Base-by-base conservation (phyloP, 225 moss, liverwort and hornwort genomes). In the Marchantia polymorpha region DNA sequence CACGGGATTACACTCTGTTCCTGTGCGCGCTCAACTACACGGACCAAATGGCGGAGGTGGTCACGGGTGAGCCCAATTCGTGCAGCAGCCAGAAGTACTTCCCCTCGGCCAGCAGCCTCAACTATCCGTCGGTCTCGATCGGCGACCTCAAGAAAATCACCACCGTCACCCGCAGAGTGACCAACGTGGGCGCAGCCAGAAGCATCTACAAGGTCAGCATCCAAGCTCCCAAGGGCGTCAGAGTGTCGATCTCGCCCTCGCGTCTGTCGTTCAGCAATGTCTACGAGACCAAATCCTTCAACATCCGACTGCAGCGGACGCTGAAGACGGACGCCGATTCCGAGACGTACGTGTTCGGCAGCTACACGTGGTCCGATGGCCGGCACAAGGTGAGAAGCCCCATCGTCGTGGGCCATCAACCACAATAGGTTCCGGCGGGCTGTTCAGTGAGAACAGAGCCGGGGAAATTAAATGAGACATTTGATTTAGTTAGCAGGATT, bases 321-420 rank as follows among this genome's bases (percentile, higher is more conserved):
- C 19, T 26, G 3, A 26, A 25, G 4, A 27, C 22, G 2, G 52
- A 27, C 19, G 26, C 53, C 10, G 17, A 69, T 23, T 9, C 10
- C 20, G 77, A 77, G 61, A n/a, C 63, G 15, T 79, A 69, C 50
- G 79, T 79, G 22, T 79, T 79, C 39, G 79, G 79, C 54, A 69
- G 79, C 15, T 69, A 27, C 53, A 79, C 79, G 19, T 79, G 79
- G 79, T 69, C 79, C 8, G 79, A 79, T 55, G 79, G 79, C 7
- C 12, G 15, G 29, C 79, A 79, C 69, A 79, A 70, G 27, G 79
- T 79, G 5, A 69, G 69, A 53, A 79, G 79, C 47, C 79, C 79
- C 3, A 58, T 79, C 23, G 79, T 69, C 7, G 56, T 79, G 3
- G 79, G 79, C 23, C 22, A 16, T 58, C 10, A 55, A 64, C 29